A percentile compares a stretch with the other conserved stretches of the same genome.
These are phyloP conservation scores for Haplosporangium sp. DNA, from an alignment of 371 early-diverging fungal species.

Conservation along the genomic window DNA sequence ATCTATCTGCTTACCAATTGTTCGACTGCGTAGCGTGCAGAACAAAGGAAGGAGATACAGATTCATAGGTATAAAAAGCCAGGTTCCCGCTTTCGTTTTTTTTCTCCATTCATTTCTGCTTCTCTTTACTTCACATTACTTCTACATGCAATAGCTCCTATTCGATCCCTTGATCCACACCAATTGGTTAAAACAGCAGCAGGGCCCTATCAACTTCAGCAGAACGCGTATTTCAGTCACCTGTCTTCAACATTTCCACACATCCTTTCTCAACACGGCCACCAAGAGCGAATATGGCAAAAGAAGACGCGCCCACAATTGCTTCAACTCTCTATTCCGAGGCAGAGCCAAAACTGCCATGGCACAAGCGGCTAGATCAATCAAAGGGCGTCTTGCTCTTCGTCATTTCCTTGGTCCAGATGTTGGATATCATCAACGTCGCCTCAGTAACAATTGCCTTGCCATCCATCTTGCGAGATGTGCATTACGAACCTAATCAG, in stretches of 20 bases:
- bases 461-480: constrained; percentile 44
- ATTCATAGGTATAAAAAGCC: constrained; percentile 1
- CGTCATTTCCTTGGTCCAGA: constrained; percentile 31
- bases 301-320: no score
- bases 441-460: constrained; percentile 55
- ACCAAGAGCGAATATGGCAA: no score
- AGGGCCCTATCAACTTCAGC: neutral
- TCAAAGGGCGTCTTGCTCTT: constrained; percentile 27
- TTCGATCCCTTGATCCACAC: no score
- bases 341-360: constrained; percentile 8
- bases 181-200: no score
- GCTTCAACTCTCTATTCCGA: neutral
- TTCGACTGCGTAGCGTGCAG: no score
- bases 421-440: constrained; percentile 47
- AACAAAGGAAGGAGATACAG: no score
- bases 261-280: neutral
- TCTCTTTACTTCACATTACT: neutral
- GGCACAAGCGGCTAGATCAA: constrained; percentile 22
- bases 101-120: neutral
- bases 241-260: neutral
- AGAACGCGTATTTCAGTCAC: no score
- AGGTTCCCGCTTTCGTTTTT: neutral
- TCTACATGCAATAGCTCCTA: neutral
- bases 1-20: no score
- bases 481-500: constrained; percentile 38